Evolutionary conservation across 1,139 yeast species (phyloP).

Genomic region (Arxiozyma slooffiae): DNA sequence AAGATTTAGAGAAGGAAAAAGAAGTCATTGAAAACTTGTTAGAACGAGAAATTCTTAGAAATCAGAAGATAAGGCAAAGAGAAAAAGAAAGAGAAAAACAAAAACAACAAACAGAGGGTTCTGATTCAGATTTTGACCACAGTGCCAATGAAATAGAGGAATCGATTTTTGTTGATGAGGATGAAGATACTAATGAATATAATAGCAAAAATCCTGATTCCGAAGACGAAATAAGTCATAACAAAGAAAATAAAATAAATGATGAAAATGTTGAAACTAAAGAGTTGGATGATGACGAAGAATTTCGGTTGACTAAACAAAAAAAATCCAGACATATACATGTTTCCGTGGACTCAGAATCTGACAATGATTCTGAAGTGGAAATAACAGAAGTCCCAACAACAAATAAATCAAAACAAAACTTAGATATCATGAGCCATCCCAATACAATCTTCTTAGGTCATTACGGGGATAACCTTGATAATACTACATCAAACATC

Average conservation of each 20-base stretch:
- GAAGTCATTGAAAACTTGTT: conserved; percentile 40
- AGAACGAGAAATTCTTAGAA: conserved; percentile 54
- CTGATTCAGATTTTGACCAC: conserved; percentile 26
- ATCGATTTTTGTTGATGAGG: conserved; percentile 12
- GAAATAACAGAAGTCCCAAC: neutral
- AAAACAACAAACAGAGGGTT: conserved; percentile 21
- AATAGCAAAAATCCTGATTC: neutral
- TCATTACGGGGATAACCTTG: conserved; percentile 29
- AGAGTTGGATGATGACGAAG: conserved; percentile 10
- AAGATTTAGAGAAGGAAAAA: conserved; percentile 27
- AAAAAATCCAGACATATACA: neutral
- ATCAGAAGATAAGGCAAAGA: conserved; percentile 41
- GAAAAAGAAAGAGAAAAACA: conserved; percentile 38
- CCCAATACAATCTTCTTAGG: conserved; percentile 28
- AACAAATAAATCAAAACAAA: neutral
- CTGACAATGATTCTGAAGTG: conserved; percentile 2
- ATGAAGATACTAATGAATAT: conserved; percentile 10
- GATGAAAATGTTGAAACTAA: conserved; percentile 7
- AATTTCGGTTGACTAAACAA: neutral
- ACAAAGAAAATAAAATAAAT: neutral
- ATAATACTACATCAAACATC: neutral
- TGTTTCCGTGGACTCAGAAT: conserved; percentile 7
- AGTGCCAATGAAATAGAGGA: conserved; percentile 25
- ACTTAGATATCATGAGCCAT: neutral
- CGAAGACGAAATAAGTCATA: conserved; percentile 11